Conservation (phyloP, 1,284 basidiomycete species). For the Exobasidium cylindrosporum region DNA sequence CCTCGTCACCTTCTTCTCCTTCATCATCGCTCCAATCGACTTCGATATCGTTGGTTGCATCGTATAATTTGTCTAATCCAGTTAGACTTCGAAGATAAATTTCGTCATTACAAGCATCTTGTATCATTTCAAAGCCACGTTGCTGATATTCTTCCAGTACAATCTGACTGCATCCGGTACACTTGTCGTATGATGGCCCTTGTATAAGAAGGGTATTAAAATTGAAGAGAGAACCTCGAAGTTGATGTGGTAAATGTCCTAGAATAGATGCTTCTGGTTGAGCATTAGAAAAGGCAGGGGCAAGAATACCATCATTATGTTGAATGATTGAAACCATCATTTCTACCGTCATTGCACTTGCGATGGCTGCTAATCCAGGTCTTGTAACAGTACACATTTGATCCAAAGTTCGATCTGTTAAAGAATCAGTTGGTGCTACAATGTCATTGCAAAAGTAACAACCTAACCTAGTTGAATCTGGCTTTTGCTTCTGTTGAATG, state of each 20-base stretch:
- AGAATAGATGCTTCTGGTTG: conserved; percentile 56
- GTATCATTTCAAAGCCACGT: conserved; percentile 71
- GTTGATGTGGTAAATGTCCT: conserved; percentile 86
- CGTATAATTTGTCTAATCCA: conserved; percentile 68
- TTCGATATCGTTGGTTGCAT: conserved; percentile 8
- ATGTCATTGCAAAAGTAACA: conserved; percentile 99
- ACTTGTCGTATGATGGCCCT: conserved; percentile 79
- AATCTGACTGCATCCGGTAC: conserved; percentile 71
- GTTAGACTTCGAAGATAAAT: conserved; percentile 78
- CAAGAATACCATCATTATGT: conserved; percentile 51
- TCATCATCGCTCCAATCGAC: conserved; percentile 16
- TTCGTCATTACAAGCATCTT: conserved; percentile 70
- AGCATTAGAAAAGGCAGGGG: neutral
- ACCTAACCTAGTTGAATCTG: conserved; percentile 59
- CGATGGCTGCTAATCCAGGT: conserved; percentile 91
- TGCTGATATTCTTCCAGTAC: conserved; percentile 57
- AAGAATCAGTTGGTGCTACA: conserved; percentile 90
- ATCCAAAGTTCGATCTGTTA: conserved; percentile 90
- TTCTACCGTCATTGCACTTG: conserved; percentile 86
- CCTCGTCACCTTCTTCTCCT: conserved; percentile 8
- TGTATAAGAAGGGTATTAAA: conserved; percentile 80
- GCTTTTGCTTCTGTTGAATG: conserved; percentile 10
- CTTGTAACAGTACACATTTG: conserved; percentile 99
- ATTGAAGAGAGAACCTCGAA: conserved; percentile 81
- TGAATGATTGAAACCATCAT: conserved; percentile 83